Percentiles rank a stretch among this genome's conserved stretches.
phyloP scores from a whole-genome alignment of 805 yeast species.

The Alloascoidea hylecoeti region DNA sequence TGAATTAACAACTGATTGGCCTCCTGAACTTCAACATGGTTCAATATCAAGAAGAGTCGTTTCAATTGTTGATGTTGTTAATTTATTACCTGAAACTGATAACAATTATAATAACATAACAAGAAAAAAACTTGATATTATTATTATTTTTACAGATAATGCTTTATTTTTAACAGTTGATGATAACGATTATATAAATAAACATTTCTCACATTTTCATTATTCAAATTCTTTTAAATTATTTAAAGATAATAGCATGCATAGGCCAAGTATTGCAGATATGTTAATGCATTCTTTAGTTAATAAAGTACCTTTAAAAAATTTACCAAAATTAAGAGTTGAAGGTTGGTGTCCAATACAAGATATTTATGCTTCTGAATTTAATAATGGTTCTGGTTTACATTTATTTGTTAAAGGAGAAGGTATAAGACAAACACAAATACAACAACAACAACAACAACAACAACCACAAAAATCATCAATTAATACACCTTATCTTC shows the following conservation, averaged over 20 bases:
- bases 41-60: slow-evolving; percentile 84
- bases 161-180: slow-evolving; percentile 46
- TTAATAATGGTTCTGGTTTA: slow-evolving; percentile 17
- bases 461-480: neutral
- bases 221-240: neutral
- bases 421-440: slow-evolving; percentile 7
- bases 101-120: slow-evolving; percentile 12
- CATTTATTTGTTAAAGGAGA: slow-evolving; percentile 15
- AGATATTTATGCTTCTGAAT: slow-evolving; percentile 36
- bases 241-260: slow-evolving; percentile 15
- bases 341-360: slow-evolving; percentile 51
- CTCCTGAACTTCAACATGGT: slow-evolving; percentile 70
- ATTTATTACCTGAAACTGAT: slow-evolving; percentile 16
- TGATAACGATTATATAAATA: neutral
- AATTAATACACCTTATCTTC: neutral
- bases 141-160: slow-evolving; percentile 73
- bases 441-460: too few relatives aligned
- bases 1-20: slow-evolving; percentile 81
- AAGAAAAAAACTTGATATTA: too few relatives aligned
- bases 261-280: slow-evolving; percentile 55
- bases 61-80: slow-evolving; percentile 43
- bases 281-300: slow-evolving; percentile 80
- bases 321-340: slow-evolving; percentile 59
- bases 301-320: slow-evolving; percentile 64
- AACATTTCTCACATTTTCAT: neutral